Percentiles rank a stretch among this genome's conserved stretches.
These are phyloP conservation scores for Phellopilus nigrolimitatus DNA, from an alignment of 1,284 basidiomycete species.

Conservation along the genomic window DNA sequence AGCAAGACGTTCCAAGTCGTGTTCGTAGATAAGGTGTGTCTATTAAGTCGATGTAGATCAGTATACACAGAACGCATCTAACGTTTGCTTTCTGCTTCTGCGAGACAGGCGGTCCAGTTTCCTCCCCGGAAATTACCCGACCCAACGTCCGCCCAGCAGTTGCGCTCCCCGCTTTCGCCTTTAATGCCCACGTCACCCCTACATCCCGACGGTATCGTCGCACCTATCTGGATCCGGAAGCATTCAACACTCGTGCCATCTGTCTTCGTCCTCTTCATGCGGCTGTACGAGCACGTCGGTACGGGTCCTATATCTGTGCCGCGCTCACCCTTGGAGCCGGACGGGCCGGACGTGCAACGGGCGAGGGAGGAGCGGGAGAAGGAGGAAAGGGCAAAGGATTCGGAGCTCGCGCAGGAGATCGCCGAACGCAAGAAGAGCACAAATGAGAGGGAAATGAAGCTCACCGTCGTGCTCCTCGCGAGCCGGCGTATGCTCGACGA, in stretches of 20 bases:
- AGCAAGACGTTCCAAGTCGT: slow-evolving; percentile 75
- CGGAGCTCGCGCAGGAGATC: slow-evolving; percentile 74
- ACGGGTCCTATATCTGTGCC: slow-evolving; percentile 32
- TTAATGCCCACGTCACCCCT: slow-evolving; percentile 83
- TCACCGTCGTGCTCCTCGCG: slow-evolving; percentile 93
- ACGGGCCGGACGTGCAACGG: slow-evolving; percentile 45
- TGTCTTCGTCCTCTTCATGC: slow-evolving; percentile 87
- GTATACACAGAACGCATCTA: no score
- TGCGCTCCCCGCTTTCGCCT: slow-evolving; percentile 87
- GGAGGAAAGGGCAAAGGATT: slow-evolving; percentile 70
- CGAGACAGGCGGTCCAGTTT: slow-evolving; percentile 71
- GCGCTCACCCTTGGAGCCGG: slow-evolving; percentile 41
- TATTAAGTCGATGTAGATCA: no score
- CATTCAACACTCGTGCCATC: slow-evolving; percentile 88
- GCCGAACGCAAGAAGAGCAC: slow-evolving; percentile 73
- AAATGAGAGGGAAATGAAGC: slow-evolving; percentile 84
- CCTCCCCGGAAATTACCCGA: slow-evolving; percentile 77
- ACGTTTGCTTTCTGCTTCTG: no score
- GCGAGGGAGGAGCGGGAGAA: slow-evolving; percentile 49
- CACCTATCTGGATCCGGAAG: slow-evolving; percentile 96
- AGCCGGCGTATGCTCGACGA: slow-evolving; percentile 83
- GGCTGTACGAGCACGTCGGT: slow-evolving; percentile 75
- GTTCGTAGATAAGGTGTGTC: slow-evolving; percentile 80
- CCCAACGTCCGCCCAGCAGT: slow-evolving; percentile 42
- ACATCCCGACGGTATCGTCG: slow-evolving; percentile 91